phyloP scores from a whole-genome alignment of 805 yeast species.

The Scheffersomyces lignosus region DNA sequence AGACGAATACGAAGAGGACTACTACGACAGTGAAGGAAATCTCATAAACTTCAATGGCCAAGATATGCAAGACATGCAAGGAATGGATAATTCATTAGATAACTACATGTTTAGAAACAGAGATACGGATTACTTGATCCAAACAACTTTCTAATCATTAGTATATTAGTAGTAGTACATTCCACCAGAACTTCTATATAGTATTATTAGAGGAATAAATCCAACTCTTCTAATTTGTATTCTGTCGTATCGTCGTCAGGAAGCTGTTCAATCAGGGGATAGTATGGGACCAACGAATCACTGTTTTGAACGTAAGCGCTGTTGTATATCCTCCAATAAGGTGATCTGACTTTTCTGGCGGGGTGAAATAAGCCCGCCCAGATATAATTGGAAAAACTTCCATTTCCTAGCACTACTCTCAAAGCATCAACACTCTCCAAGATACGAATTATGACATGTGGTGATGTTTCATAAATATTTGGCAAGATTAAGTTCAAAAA shows the following conservation, averaged over 20 bases:
- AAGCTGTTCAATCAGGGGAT: conserved; percentile 56
- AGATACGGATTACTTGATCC: neutral
- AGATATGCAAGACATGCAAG: too few relatives aligned
- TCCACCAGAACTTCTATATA: too few relatives aligned
- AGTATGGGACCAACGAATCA: conserved; percentile 79
- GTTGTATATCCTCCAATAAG: conserved; percentile 87
- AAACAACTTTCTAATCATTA: conserved; percentile 2
- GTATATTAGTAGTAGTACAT: too few relatives aligned
- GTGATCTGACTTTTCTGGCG: conserved; percentile 77
- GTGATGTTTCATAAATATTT: conserved; percentile 89
- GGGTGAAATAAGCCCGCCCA: conserved; percentile 94
- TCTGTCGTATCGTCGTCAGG: conserved; percentile 15
- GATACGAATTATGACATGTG: conserved; percentile 86
- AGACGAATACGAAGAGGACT: neutral
- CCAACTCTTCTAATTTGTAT: conserved; percentile 51
- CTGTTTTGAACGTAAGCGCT: conserved; percentile 68
- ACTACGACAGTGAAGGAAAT: conserved; percentile 4
- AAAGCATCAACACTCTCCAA: conserved; percentile 77
- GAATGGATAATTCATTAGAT: neutral
- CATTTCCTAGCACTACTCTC: conserved; percentile 72
- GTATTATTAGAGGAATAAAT: conserved; percentile 33
- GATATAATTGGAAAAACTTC: conserved; percentile 68
- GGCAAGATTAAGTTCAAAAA: conserved; percentile 81
- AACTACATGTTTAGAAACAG: neutral
- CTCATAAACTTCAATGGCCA: neutral